Percentiles rank a stretch among this genome's conserved stretches.
Conservation (phyloP, 2,329 filamentous ascomycete species). For the Talaromyces islandicus region DNA sequence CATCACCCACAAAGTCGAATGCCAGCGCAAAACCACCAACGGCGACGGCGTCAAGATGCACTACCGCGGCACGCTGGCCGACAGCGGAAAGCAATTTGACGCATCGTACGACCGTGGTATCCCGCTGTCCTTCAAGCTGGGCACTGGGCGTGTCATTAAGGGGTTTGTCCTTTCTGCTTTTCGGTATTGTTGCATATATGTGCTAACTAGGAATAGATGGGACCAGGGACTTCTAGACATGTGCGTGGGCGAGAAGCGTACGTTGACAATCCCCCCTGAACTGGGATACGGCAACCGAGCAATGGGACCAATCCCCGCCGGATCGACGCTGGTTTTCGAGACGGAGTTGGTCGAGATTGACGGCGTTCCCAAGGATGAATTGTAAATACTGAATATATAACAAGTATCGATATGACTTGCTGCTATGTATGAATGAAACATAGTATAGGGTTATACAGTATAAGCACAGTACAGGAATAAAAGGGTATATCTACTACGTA, state of each 20-base stretch:
- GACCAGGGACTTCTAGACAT: slow-evolving; percentile 85
- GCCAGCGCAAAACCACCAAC: slow-evolving; percentile 67
- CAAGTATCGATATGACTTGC: background rate
- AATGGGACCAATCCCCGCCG: slow-evolving; percentile 77
- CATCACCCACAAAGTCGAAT: slow-evolving; percentile 66
- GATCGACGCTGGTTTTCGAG: slow-evolving; percentile 82
- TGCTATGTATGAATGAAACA: background rate
- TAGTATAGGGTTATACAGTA: background rate
- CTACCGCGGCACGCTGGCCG: slow-evolving; percentile 75
- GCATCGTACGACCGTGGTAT: slow-evolving; percentile 68
- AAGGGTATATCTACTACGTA: background rate
- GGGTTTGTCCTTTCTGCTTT: slow-evolving; percentile 52
- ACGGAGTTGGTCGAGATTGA: slow-evolving; percentile 82
- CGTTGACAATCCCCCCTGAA: slow-evolving; percentile 81
- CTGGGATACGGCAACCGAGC: slow-evolving; percentile 71
- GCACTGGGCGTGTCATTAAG: slow-evolving; percentile 78
- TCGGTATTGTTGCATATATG: background rate
- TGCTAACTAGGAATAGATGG: slow-evolving; percentile 54
- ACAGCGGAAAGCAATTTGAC: slow-evolving; percentile 75
- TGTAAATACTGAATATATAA: slow-evolving; percentile 20
- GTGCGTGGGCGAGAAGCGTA: slow-evolving; percentile 92
- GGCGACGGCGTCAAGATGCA: slow-evolving; percentile 82
- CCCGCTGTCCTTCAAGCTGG: slow-evolving; percentile 75
- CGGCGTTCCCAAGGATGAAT: slow-evolving; percentile 55
- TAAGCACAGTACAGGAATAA: background rate